These are phyloP conservation scores for Plasmodium sp. DNA, from an alignment of 169 alveolate species.

Conservation along the genomic window DNA sequence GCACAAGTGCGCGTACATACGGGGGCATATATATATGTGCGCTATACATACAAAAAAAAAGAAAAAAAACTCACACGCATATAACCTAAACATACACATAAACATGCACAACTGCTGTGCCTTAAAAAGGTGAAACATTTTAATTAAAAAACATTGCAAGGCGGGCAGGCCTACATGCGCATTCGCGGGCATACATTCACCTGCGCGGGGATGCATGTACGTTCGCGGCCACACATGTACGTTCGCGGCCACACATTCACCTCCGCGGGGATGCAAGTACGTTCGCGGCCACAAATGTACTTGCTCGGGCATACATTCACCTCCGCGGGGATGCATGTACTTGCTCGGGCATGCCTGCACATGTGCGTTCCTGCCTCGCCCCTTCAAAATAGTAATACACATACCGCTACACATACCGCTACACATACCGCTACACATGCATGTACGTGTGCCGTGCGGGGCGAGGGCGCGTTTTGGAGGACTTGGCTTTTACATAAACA, in stretches of 20 bases:
- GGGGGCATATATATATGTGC: neutral
- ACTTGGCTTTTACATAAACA: neutral
- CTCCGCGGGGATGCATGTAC: neutral
- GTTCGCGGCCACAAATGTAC: too few relatives aligned
- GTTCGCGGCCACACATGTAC: too few relatives aligned
- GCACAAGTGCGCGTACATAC: neutral
- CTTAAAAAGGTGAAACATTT: neutral
- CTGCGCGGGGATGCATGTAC: neutral
- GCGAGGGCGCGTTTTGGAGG: neutral
- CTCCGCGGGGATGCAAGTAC: too few relatives aligned
- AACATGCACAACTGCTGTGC: neutral
- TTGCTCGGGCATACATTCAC: neutral
- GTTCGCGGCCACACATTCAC: too few relatives aligned
- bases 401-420: neutral
- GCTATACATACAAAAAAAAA: neutral
- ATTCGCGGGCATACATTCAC: neutral
- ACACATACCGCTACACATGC: neutral
- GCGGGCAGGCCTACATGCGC: neutral
- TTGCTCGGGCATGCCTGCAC: neutral
- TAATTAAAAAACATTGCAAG: neutral
- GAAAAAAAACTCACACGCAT: neutral
- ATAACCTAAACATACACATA: conserved; percentile 1
- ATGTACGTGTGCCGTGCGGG: neutral
- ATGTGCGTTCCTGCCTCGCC: neutral
- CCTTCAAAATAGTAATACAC: neutral